phyloP scores from a whole-genome alignment of 2,329 filamentous ascomycete species.

The Myriosclerotinia duriaeana region DNA sequence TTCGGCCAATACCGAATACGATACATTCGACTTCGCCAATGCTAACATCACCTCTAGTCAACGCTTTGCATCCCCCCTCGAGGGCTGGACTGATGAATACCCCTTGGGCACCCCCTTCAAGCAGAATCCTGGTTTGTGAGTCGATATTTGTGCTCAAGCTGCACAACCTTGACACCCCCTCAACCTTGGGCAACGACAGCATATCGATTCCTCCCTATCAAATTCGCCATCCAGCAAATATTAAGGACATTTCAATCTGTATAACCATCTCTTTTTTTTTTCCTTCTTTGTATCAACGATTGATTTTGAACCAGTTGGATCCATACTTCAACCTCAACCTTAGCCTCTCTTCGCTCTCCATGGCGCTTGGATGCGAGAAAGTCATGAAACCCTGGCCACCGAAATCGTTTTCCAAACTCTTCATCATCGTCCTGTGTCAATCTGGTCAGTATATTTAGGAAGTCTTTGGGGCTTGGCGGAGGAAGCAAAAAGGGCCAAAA shows the following conservation, averaged over 20 bases:
- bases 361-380: slow-evolving; percentile 16
- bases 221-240: not conserved
- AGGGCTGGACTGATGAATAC: not conserved
- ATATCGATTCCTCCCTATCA: not conserved
- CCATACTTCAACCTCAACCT: slow-evolving; percentile 18
- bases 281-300: slow-evolving; percentile 27
- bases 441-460: slow-evolving; percentile 13
- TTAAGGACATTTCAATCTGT: not conserved
- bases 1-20: not conserved
- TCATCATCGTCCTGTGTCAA: slow-evolving; percentile 2
- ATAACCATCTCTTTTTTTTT: slow-evolving; percentile 22
- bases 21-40: not conserved
- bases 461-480: slow-evolving; percentile 15
- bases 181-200: not conserved
- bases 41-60: not conserved
- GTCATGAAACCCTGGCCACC: not conserved
- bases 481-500: slow-evolving; percentile 1
- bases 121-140: not conserved
- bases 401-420: not conserved
- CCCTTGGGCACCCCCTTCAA: not conserved
- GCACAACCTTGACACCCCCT: not conserved
- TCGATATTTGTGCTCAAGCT: not conserved
- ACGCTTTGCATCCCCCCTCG: not conserved
- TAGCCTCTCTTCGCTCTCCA: slow-evolving; percentile 7
- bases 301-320: slow-evolving; percentile 27